Evolutionary conservation across 768 basidiomycete species (phyloP).

Genomic region (Boletus reticuloceps): DNA sequence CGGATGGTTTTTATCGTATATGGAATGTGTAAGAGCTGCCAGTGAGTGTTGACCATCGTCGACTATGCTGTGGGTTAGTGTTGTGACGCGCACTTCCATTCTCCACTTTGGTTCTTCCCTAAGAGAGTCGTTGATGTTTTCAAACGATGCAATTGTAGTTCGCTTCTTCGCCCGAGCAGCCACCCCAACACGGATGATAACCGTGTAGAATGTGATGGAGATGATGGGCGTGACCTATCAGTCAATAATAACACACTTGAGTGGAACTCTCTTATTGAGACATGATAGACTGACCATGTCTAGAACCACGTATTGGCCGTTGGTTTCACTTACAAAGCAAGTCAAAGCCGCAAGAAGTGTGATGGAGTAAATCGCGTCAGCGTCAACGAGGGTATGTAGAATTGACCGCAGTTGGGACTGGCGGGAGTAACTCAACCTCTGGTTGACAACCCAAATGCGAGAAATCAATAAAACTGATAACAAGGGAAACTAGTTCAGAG

Average conservation of each 20-base stretch:
- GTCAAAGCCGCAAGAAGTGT: not conserved
- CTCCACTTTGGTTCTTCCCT: not conserved
- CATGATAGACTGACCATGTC: not conserved
- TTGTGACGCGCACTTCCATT: not conserved
- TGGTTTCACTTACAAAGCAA: not conserved
- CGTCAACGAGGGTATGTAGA: not conserved
- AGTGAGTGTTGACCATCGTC: not conserved
- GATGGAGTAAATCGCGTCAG: not conserved
- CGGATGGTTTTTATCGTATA: not conserved
- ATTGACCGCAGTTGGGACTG: not conserved
- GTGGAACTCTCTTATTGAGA: not conserved
- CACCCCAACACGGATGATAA: not conserved
- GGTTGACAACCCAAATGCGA: not conserved
- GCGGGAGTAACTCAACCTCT: not conserved
- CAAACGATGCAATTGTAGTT: not conserved
- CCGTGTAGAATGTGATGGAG: not conserved
- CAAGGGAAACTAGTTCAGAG: not conserved
- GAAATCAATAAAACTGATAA: not conserved
- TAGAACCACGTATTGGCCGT: not conserved
- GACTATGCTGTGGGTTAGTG: not conserved
- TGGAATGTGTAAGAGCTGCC: too few relatives aligned
- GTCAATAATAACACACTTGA: not conserved
- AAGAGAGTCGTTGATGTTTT: not conserved
- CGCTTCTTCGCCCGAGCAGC: not conserved
- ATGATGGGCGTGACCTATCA: not conserved